Evolutionary conservation across 208 protist species (phyloP).

Genomic region (Trypanosoma rangeli): DNA sequence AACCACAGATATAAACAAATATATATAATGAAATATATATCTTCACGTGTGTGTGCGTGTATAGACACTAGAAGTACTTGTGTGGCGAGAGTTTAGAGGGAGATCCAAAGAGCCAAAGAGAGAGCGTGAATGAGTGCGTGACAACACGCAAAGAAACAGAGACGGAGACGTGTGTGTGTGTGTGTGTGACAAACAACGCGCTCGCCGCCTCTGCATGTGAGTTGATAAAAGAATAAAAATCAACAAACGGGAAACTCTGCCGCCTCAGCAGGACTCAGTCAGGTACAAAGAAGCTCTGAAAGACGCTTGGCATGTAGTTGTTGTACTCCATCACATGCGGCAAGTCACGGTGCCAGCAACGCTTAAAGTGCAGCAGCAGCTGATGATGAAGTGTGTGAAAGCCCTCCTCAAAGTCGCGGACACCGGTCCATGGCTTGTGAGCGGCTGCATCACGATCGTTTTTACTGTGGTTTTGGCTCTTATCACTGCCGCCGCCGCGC

Average conservation of each 20-base stretch:
- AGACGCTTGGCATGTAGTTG: constrained; percentile 70
- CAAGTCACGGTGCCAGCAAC: constrained; percentile 73
- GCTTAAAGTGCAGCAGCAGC: constrained; percentile 78
- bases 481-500: background rate
- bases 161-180: no score
- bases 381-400: constrained; percentile 74
- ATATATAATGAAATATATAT: background rate
- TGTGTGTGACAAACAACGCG: no score
- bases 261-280: constrained; percentile 20
- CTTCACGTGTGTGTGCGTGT: background rate
- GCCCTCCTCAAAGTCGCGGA: constrained; percentile 61
- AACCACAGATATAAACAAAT: background rate
- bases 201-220: no score
- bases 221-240: no score
- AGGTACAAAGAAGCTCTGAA: constrained; percentile 59
- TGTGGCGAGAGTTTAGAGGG: constrained; percentile 10
- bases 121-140: background rate
- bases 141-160: background rate
- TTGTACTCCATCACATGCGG: constrained; percentile 88
- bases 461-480: background rate
- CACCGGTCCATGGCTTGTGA: background rate
- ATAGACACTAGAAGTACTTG: constrained; percentile 8
- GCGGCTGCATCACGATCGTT: background rate
- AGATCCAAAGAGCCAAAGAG: background rate
- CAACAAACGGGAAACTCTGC: background rate